Evolutionary conservation across 768 basidiomycete species (phyloP).

Genomic region (Symmetrospora coprosmae): DNA sequence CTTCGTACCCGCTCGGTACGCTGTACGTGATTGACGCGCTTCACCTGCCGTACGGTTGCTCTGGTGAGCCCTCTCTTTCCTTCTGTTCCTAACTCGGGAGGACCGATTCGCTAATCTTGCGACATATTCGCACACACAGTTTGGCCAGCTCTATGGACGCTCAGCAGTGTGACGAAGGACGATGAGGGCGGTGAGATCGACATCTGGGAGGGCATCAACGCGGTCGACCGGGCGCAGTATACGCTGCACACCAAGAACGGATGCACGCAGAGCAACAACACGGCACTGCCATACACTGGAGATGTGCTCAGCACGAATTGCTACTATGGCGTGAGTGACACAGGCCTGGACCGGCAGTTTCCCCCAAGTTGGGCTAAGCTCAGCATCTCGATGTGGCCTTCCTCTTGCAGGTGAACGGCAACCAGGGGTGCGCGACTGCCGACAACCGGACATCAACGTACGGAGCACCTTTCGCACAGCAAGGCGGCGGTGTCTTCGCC

Average conservation of each 20-base stretch:
- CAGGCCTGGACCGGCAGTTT: no score
- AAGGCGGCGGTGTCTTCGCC: conserved; percentile 21
- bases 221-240: not conserved
- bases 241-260: conserved; percentile 21
- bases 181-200: conserved; percentile 23
- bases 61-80: not conserved
- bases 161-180: not conserved
- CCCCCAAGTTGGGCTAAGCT: no score
- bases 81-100: not conserved
- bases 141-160: conserved; percentile 23
- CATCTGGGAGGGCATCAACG: conserved; percentile 20
- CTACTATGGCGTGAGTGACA: no score
- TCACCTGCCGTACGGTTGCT: conserved; percentile 18
- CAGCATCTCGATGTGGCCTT: no score
- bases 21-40: conserved; percentile 19
- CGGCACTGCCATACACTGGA: conserved; percentile 18
- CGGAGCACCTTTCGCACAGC: not conserved
- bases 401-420: conserved; percentile 20
- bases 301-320: conserved; percentile 19
- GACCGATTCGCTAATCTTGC: no score
- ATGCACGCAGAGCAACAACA: conserved; percentile 23
- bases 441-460: not conserved
- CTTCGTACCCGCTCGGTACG: conserved; percentile 7
- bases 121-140: no score
- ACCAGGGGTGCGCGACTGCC: conserved; percentile 19